phyloP scores from a whole-genome alignment of 73 alveolate species.

The Paramecium tetraurelia region DNA sequence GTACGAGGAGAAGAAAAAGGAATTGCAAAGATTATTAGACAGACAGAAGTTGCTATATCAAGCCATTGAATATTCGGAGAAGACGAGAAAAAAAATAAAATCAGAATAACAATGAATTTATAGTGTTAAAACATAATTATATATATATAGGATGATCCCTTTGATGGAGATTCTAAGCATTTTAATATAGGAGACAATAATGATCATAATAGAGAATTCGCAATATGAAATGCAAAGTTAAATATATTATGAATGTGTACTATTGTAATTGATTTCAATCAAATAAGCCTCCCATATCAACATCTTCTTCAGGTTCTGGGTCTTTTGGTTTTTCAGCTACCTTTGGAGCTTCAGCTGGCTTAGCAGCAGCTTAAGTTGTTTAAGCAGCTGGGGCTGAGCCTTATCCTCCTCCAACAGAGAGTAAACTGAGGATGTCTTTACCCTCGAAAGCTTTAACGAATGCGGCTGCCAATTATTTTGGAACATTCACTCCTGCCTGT shows the following conservation, averaged over 20 bases:
- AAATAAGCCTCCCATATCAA: conserved; percentile 54
- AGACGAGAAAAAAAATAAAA: conserved; percentile 11
- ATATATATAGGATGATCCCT: not conserved
- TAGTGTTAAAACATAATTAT: not conserved
- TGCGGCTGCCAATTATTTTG: conserved; percentile 7
- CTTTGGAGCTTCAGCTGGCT: not conserved
- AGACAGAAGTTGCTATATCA: not conserved
- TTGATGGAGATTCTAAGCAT: not conserved
- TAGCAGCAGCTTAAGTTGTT: conserved; percentile 42
- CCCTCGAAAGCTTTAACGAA: conserved; percentile 19
- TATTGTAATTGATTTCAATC: conserved; percentile 42
- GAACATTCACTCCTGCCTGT: conserved; percentile 29
- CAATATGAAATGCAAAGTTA: not conserved
- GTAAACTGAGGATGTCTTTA: not conserved
- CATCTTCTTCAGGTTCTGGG: conserved; percentile 55
- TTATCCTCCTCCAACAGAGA: conserved; percentile 35
- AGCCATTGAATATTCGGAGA: not conserved
- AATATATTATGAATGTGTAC: not conserved
- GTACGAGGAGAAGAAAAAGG: not conserved
- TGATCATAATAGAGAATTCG: not conserved
- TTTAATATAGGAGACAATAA: not conserved
- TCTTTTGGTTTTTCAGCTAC: conserved; percentile 31
- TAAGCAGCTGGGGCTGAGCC: conserved; percentile 39
- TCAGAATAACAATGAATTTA: not conserved
- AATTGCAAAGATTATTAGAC: not conserved